Base-by-base conservation (phyloP, 1,284 basidiomycete species). In the Taiwanofungus camphoratus region DNA sequence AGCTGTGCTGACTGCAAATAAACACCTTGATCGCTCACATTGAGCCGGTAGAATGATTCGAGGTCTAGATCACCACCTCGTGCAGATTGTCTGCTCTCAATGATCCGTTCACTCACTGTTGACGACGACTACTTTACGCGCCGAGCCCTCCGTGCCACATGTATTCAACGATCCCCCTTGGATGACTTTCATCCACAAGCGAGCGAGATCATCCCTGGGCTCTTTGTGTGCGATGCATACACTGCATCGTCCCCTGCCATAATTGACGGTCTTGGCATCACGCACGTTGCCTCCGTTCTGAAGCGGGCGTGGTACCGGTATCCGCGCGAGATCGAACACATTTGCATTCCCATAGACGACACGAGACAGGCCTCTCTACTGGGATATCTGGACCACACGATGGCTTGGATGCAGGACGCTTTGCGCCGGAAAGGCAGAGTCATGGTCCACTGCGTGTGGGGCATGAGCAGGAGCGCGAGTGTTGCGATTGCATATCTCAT, bases 391-490 rank as follows among this genome's bases (percentile, higher is more conserved):
- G 51, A 56, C 42, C 36, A 36, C 18, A 36, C 53, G 16, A 45
- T 55, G 3, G 42, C 30, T 2, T 63, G 58, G 51, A 55, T 63
- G 18, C 37, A 26, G 18, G 38, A 32, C 22, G 57, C 56, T 13
- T 45, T 62, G n/a, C 35, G 24, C 3, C 13, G n/a, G 1, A 41
- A 46, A 11, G 54, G 49, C 11, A 49, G 41, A 22, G 54, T 56
- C 16, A 44, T 56, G 46, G 69, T 76, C n/a, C 74, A 77, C 53
- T 76, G 74, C 55, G 61, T 70, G 19, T 69, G 71, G 49, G 74
- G 74, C 33, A 70, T 75, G 48, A 71, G 68, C 50, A 59, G 74
- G 30, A 70, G 67, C 46, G 66, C 73, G 12, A 71, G 67, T 16
- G 58, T 74, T 26, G 71, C 69, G 27, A 61, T 71, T 19, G 74